Evolutionary conservation across 179 eudicot species (phyloP).

Genomic region (Patellifolia procumbens): DNA sequence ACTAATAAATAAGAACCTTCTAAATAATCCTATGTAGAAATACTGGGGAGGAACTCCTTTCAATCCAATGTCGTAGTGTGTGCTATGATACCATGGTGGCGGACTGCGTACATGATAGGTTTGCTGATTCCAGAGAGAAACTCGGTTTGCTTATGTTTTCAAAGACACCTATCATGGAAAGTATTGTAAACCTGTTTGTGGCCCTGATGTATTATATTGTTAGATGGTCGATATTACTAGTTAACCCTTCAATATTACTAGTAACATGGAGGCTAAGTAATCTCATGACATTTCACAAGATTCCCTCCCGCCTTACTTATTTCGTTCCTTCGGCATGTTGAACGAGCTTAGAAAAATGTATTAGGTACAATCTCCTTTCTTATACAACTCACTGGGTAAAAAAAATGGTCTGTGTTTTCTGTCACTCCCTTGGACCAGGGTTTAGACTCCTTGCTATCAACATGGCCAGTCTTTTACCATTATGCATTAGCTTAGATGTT

Average conservation of each 20-base stretch:
- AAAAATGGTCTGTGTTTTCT: background rate
- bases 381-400: conserved; percentile 12
- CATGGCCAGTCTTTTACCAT: background rate
- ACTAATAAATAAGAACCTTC: background rate
- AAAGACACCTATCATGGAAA: no score
- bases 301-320: background rate
- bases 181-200: no score
- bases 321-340: background rate
- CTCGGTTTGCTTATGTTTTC: background rate
- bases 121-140: background rate
- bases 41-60: background rate
- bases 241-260: background rate
- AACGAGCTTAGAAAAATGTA: background rate
- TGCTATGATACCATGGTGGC: background rate
- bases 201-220: background rate
- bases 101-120: background rate
- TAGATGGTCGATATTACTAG: background rate
- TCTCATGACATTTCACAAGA: background rate
- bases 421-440: background rate
- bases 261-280: background rate
- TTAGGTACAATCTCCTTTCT: background rate
- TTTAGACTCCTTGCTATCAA: conserved; percentile 5
- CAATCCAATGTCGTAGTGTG: background rate
- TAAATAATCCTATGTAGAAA: background rate
- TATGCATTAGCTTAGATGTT: background rate